Base-by-base conservation (phyloP, 805 yeast species). In the Lipomyces mesembrius region DNA sequence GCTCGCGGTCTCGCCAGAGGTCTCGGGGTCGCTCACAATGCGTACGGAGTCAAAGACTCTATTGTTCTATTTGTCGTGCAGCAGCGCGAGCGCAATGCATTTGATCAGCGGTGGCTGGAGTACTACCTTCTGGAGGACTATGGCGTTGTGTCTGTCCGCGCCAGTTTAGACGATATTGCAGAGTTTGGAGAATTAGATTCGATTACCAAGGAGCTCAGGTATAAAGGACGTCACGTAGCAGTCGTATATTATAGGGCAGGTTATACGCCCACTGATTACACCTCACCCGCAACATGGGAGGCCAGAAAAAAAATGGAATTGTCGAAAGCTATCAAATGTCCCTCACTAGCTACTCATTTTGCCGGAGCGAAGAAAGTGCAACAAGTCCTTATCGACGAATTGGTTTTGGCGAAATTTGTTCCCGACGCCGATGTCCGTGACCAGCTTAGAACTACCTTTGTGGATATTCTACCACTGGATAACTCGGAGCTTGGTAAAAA, bases 361-460 rank as follows among this genome's bases (percentile, higher is more conserved):
- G 86, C 97, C 27, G 99, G 99, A 0, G 87, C 97, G 22, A 95
- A 95, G 75, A 95, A 95, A 77, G 84, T 95, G 61, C 99, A 95
- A 79, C 99, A 95, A 77, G 80, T 92, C 32, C 83, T 95, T 62
- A 90, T 97, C 0, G 82, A 84, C 46, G 80, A 82, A 25, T 74
- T 77, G 8, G 77, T 82, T 4, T 72, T 95, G 52, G 72, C 78
- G 14, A 77, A 82, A 59, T 87, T 88, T 69, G 75, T 86, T 27
- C 78, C 82, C 0, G 74, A 58, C 43, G 39, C 73, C 3, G 61
- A 57, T 37, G 1, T 59, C 6, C 70, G 79, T 12, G 73, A 77
- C 0, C 77, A 77, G 9, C 71, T 82, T n/a, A 25, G 64, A 0
- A 63, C 66, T 1, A 92, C 98, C 0, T 95, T 94, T 80, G 97